phyloP scores from a whole-genome alignment of 2,329 filamentous ascomycete genomes.

The Westerdykella aurantiaca region DNA sequence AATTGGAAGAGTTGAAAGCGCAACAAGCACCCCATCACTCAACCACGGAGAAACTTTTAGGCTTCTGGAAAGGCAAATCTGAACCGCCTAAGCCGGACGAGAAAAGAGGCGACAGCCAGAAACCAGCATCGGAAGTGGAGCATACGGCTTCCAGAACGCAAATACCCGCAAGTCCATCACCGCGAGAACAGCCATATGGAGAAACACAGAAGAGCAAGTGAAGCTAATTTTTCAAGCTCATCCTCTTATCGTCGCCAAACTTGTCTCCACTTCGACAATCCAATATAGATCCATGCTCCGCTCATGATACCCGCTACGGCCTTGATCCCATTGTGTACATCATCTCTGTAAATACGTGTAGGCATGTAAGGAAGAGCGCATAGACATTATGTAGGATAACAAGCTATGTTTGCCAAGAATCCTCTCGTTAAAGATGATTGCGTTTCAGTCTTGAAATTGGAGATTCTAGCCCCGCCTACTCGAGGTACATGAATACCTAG shows the following conservation, averaged over 20 bases:
- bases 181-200: background rate
- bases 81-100: constrained; percentile 23
- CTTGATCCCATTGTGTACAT: too few species aligned
- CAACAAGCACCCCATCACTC: constrained; percentile 19
- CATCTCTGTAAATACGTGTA: constrained; percentile 2
- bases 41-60: constrained; percentile 20
- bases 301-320: constrained; percentile 26
- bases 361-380: constrained; percentile 1
- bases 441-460: background rate
- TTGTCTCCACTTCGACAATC: background rate
- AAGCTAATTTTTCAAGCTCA: background rate
- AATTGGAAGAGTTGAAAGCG: constrained; percentile 40
- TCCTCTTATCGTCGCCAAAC: background rate
- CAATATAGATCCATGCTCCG: constrained; percentile 17
- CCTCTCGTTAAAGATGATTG: too few species aligned
- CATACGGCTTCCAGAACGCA: constrained; percentile 5
- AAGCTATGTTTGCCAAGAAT: background rate
- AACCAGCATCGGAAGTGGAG: constrained; percentile 4
- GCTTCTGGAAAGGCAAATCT: constrained; percentile 24
- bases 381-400: background rate
- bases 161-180: constrained; percentile 1
- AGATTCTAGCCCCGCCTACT: too few species aligned
- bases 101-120: constrained; percentile 7
- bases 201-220: background rate
- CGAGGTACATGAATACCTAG: too few species aligned